Conservation (phyloP, 1,139 yeast genomes). For the Diutina ranongensis region DNA sequence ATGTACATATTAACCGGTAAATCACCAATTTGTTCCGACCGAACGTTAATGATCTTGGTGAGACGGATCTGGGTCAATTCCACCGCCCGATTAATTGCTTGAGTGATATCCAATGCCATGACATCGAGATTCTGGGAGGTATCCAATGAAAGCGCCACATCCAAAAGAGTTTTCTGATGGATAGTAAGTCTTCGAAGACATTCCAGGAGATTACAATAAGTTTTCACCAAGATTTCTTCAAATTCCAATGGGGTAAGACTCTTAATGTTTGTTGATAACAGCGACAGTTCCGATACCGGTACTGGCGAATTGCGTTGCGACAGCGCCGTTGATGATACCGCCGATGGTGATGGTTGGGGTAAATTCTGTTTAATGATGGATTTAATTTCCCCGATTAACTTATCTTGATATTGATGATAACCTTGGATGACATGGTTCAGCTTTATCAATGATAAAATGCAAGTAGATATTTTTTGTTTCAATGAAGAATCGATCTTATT, state of each 20-base stretch:
- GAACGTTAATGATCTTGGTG: slow-evolving; percentile 66
- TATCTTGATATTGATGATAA: slow-evolving; percentile 55
- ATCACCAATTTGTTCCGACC: slow-evolving; percentile 61
- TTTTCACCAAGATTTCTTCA: slow-evolving; percentile 52
- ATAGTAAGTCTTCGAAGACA: slow-evolving; percentile 61
- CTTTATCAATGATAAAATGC: slow-evolving; percentile 44
- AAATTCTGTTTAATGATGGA: slow-evolving; percentile 41
- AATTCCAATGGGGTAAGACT: slow-evolving; percentile 65
- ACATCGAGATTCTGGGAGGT: slow-evolving; percentile 28
- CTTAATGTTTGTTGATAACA: slow-evolving; percentile 45
- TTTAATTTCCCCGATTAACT: slow-evolving; percentile 58
- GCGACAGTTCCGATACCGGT: slow-evolving; percentile 6
- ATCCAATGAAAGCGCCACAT: slow-evolving; percentile 51
- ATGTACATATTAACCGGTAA: slow-evolving; percentile 46
- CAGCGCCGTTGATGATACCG: background rate
- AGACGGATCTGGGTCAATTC: slow-evolving; percentile 67
- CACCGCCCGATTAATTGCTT: slow-evolving; percentile 51
- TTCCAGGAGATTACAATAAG: slow-evolving; percentile 57
- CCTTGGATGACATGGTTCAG: slow-evolving; percentile 59
- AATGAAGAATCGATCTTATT: slow-evolving; percentile 20
- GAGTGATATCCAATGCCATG: slow-evolving; percentile 55
- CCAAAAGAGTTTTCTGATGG: slow-evolving; percentile 73
- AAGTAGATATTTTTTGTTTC: slow-evolving; percentile 29
- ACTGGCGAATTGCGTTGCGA: slow-evolving; percentile 3
- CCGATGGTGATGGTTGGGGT: slow-evolving; percentile 6